Evolutionary conservation across 1,284 basidiomycete genomes (phyloP).

Genomic region (Xanthoconium separans): DNA sequence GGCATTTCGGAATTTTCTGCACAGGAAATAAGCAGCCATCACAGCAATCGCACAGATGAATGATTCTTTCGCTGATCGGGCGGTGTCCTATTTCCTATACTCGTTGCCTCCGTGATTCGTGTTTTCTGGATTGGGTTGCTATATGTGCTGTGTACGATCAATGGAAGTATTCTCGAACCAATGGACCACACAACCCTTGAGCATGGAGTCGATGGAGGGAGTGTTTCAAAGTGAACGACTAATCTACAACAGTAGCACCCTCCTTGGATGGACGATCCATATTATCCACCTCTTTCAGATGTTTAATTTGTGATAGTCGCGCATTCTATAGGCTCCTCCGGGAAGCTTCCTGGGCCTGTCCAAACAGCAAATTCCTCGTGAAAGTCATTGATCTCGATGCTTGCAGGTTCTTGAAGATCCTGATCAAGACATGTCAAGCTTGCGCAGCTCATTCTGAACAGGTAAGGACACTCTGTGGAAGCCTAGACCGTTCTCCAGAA

Average conservation of each 20-base stretch:
- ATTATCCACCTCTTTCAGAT: neutral
- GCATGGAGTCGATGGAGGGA: neutral
- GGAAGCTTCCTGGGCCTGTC: neutral
- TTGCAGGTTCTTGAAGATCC: slow-evolving; percentile 2
- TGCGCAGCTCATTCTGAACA: slow-evolving; percentile 3
- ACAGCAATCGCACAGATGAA: slow-evolving; percentile 15
- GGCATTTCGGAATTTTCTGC: slow-evolving; percentile 34
- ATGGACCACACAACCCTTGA: slow-evolving; percentile 1
- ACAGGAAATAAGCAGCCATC: slow-evolving; percentile 26
- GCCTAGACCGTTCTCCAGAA: neutral
- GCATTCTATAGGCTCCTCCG: too few relatives aligned
- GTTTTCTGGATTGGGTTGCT: slow-evolving; percentile 1
- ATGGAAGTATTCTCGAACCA: slow-evolving; percentile 2
- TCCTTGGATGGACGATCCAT: neutral
- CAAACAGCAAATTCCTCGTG: slow-evolving; percentile 4
- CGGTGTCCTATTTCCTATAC: neutral
- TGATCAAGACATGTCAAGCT: slow-evolving; percentile 2
- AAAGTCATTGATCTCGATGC: neutral
- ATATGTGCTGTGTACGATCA: slow-evolving; percentile 14
- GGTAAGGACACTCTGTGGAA: slow-evolving; percentile 4
- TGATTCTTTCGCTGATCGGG: neutral
- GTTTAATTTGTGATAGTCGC: neutral
- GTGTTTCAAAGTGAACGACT: neutral
- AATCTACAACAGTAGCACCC: slow-evolving; percentile 7
- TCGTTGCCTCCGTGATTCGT: slow-evolving; percentile 6